Evolutionary conservation across 2,329 filamentous ascomycete species (phyloP).

Genomic region (Cladorrhinum sp.): DNA sequence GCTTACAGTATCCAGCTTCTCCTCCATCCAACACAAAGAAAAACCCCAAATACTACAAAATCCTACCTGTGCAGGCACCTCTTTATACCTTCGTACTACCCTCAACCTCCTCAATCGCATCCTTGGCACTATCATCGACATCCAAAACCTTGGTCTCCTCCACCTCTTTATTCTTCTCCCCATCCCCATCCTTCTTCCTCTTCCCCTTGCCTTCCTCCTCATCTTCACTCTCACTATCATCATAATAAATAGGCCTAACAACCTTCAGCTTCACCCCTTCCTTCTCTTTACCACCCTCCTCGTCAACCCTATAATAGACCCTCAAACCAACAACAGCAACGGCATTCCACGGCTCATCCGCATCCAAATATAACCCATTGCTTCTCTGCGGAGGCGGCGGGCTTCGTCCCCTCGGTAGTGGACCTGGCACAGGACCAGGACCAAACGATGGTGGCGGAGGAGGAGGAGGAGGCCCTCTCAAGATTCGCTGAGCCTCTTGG

Average conservation of each 20-base stretch:
- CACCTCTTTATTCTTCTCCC: slow-evolving; percentile 10
- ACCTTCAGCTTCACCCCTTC: slow-evolving; percentile 29
- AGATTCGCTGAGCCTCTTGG: neutral
- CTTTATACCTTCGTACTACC: slow-evolving; percentile 68
- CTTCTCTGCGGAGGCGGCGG: slow-evolving; percentile 8
- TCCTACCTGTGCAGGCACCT: no score
- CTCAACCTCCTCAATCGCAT: slow-evolving; percentile 66
- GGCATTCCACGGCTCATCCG: slow-evolving; percentile 57
- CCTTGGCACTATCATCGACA: slow-evolving; percentile 34
- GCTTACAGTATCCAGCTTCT: no score
- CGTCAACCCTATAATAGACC: slow-evolving; percentile 50
- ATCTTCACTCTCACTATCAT: slow-evolving; percentile 38
- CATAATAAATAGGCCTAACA: slow-evolving; percentile 28
- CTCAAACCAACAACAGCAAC: slow-evolving; percentile 58
- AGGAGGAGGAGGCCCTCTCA: neutral
- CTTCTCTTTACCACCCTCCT: slow-evolving; percentile 3
- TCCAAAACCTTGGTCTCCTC: slow-evolving; percentile 29
- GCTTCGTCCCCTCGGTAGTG: neutral
- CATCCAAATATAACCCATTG: slow-evolving; percentile 43
- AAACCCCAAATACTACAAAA: no score
- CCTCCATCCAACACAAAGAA: no score
- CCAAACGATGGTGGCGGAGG: neutral
- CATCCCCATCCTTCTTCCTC: slow-evolving; percentile 6
- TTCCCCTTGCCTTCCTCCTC: slow-evolving; percentile 13
- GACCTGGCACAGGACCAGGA: neutral